Base-by-base conservation (phyloP, 495 filamentous ascomycete genomes). In the Annulohypoxylon bovei region DNA sequence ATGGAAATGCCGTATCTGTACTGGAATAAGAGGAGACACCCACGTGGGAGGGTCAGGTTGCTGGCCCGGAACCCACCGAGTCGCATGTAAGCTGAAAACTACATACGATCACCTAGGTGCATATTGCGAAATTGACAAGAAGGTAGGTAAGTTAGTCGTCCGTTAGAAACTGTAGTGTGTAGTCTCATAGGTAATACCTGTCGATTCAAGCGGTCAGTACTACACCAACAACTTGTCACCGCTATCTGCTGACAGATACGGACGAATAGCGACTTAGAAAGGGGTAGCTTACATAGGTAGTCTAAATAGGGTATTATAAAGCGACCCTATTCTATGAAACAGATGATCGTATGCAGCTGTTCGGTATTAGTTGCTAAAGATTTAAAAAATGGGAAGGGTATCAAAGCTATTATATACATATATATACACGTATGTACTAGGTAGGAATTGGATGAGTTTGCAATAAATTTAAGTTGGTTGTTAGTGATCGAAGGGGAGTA, bases 221-320 rank as follows among this genome's bases (percentile, higher is more conserved):
- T 27, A 28, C 30, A 55, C 23, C 47, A 32, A 30, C n/a, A 52
- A 33, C 22, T 12, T 18, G 27, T 35, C 23, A 46, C 18, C 40
- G 63, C 57, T 16, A 35, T 42, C 58, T 63, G 58, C 49, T 56
- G 62, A 60, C 40, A 62, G 35, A 46, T 54, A 49, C 40, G 28
- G 63, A 62, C 47, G 58, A 27, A 37, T 6, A 52, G 46, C 42
- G 40, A 27, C 28, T 46, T 11, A 27, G 16, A 35, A 56, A 4
- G 59, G 28, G 37, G 60, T 55, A 64, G 67, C 35, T 61, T 40
- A 42, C 39, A 42, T 42, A 42, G 39, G 39, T 20, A 46, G 12
- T 3, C 69, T 54, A 27, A 68, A 72, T 55, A 18, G 39, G 69
- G 69, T 55, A 64, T 57, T 3, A 72, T 65, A 56, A 56, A 37